Base-by-base conservation (phyloP, 345 rosid genomes). In the Lepidium aucheri region DNA sequence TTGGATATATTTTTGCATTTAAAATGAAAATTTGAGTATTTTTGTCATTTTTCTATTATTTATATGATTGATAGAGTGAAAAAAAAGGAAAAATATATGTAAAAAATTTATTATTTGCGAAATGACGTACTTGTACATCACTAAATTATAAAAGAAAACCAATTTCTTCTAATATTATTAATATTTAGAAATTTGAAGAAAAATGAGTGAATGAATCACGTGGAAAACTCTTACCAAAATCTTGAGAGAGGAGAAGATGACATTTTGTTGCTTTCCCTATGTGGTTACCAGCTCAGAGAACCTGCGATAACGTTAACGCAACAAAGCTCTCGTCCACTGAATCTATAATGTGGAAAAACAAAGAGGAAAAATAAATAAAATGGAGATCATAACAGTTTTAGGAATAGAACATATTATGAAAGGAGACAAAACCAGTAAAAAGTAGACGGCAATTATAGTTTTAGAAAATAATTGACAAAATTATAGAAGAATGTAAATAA, bases 251-350 rank as follows among this genome's bases (percentile, higher is more conserved):
- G 20, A 17, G 18, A 0, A 9, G 18, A 44, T 28, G 20, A 28
- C 47, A 39, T 67, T 60, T 42, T 60, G 68, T 61, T 61, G 39
- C 11, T 12, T 70, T 70, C 74, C 47, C 18, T 43, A 15, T 26
- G 68, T 70, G 62, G 74, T 15, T 33, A 42, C 17, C 28, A 60
- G 59, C 54, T 40, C 60, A 33, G 47, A 20, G 43, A 32, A 53
- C 7, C 8, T 43, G 43, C 16, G 70, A 70, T 70, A 70, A 53
- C 33, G 74, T 44, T 43, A 1, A 8, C 62, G 24, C 6, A 26
- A 26, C 30, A 26, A 4, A 26, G 30, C 20, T 36, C 44, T 12
- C 55, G 47, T 61, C 74, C 63, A 70, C 62, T 15, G 14, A 70
- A 70, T 52, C 35, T 42, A 8, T 1, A 45, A 43, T 41, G 20